These are phyloP conservation scores for Vitis hybrid DNA, from an alignment of 177 flowering plant genomes.

Conservation along the genomic window DNA sequence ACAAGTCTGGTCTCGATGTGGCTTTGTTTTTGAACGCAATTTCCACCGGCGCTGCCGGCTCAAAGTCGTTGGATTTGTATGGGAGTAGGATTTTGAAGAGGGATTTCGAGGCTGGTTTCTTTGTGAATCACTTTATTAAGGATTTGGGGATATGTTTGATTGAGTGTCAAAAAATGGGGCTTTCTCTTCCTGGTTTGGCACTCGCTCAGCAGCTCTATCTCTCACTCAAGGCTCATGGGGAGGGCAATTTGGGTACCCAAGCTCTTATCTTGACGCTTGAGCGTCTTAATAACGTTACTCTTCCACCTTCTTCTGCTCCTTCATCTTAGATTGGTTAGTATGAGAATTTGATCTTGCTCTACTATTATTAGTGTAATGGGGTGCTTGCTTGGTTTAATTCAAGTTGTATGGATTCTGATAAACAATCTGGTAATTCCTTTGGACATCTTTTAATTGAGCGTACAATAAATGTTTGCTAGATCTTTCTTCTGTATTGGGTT, in stretches of 20 bases:
- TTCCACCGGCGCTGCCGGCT: conserved; percentile 85
- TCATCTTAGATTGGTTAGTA: conserved; percentile 10
- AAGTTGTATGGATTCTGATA: no score
- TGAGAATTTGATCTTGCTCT: not conserved
- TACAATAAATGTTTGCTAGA: no score
- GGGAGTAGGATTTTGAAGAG: conserved; percentile 76
- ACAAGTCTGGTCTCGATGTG: conserved; percentile 78
- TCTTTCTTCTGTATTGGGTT: no score
- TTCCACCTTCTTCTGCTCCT: conserved; percentile 13
- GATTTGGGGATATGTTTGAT: conserved; percentile 90
- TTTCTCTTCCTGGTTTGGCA: conserved; percentile 87
- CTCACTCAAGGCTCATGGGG: conserved; percentile 88
- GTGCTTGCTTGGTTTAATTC: no score
- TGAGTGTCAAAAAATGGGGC: conserved; percentile 84
- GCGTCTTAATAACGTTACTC: conserved; percentile 75
- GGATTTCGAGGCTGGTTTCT: conserved; percentile 90
- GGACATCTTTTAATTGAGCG: no score
- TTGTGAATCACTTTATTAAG: conserved; percentile 90
- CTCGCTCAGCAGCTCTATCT: conserved; percentile 92
- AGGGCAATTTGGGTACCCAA: conserved; percentile 87
- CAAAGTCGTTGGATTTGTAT: conserved; percentile 78
- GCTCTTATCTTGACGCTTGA: conserved; percentile 80
- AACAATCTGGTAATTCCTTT: no score
- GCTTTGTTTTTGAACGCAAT: conserved; percentile 63
- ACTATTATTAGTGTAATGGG: no score